These are phyloP conservation scores for Ichthyophthirius multifiliis DNA, from an alignment of 169 alveolate genomes.

Conservation along the genomic window DNA sequence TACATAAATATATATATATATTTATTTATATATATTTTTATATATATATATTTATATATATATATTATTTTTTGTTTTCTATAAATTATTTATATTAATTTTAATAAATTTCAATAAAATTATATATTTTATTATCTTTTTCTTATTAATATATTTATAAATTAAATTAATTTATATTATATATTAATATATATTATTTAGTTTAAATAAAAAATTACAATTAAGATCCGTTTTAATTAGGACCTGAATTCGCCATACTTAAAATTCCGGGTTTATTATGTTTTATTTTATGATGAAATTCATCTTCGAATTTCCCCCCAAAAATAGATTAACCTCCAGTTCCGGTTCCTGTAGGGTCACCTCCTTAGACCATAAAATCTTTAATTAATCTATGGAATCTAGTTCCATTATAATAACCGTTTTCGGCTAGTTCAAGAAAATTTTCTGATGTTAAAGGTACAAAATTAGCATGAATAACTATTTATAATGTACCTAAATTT, in stretches of 20 bases:
- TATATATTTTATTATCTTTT: no score
- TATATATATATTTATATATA: no score
- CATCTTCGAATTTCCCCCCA: slow-evolving; percentile 61
- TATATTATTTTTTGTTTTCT: no score
- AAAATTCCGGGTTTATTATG: slow-evolving; percentile 63
- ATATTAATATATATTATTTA: no score
- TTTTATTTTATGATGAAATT: slow-evolving; percentile 43
- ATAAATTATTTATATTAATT: no score
- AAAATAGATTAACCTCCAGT: slow-evolving; percentile 67
- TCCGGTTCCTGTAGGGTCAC: slow-evolving; percentile 78
- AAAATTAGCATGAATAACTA: slow-evolving; percentile 54
- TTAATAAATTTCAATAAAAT: no score
- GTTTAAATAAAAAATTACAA: slow-evolving; percentile 26
- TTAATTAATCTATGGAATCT: slow-evolving; percentile 65
- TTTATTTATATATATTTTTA: no score
- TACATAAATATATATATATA: no score
- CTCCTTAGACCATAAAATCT: slow-evolving; percentile 77
- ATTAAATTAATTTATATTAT: no score
- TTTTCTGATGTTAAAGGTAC: slow-evolving; percentile 77
- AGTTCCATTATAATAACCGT: slow-evolving; percentile 57
- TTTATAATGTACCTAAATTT: slow-evolving; percentile 49
- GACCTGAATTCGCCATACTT: slow-evolving; percentile 71
- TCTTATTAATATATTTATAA: no score
- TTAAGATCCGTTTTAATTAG: slow-evolving; percentile 58
- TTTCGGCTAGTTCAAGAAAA: slow-evolving; percentile 70